These are phyloP conservation scores for Xylariomycetidae sp. DNA, from an alignment of 2,329 filamentous ascomycete species.

Conservation along the genomic window DNA sequence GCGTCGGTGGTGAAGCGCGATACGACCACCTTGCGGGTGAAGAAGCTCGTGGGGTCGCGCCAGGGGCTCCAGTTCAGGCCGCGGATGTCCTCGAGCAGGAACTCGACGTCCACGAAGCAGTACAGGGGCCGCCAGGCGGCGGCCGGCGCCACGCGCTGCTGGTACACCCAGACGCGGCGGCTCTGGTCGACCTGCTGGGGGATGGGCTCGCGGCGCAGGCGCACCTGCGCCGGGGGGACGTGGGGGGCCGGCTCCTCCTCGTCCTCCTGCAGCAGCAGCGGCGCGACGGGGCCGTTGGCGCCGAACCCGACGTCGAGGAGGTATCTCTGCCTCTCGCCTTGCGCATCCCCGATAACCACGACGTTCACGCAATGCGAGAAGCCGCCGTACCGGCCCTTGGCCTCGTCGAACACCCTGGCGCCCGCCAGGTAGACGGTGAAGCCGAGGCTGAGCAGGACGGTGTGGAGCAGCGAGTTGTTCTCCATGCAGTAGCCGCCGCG, in stretches of 20 bases:
- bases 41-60: slow-evolving; percentile 32
- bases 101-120: slow-evolving; percentile 60
- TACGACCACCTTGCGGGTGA: background rate
- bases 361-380: slow-evolving; percentile 54
- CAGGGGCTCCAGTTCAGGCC: slow-evolving; percentile 54
- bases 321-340: background rate
- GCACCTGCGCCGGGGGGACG: slow-evolving; percentile 50
- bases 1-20: background rate
- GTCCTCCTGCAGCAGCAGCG: slow-evolving; percentile 45
- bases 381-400: slow-evolving; percentile 29
- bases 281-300: background rate
- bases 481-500: slow-evolving; percentile 59
- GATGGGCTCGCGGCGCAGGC: slow-evolving; percentile 44
- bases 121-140: slow-evolving; percentile 55
- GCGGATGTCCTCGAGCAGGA: slow-evolving; percentile 53
- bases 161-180: slow-evolving; percentile 54
- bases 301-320: background rate
- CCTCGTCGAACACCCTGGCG: slow-evolving; percentile 38
- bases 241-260: slow-evolving; percentile 51
- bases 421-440: slow-evolving; percentile 51
- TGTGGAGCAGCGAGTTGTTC: slow-evolving; percentile 46
- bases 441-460: slow-evolving; percentile 45
- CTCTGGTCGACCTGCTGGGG: slow-evolving; percentile 28
- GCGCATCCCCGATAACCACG: slow-evolving; percentile 45
- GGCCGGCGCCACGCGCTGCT: slow-evolving; percentile 43